Evolutionary conservation across 805 yeast genomes (phyloP).

Genomic region (Saccharomycopsis sp.): DNA sequence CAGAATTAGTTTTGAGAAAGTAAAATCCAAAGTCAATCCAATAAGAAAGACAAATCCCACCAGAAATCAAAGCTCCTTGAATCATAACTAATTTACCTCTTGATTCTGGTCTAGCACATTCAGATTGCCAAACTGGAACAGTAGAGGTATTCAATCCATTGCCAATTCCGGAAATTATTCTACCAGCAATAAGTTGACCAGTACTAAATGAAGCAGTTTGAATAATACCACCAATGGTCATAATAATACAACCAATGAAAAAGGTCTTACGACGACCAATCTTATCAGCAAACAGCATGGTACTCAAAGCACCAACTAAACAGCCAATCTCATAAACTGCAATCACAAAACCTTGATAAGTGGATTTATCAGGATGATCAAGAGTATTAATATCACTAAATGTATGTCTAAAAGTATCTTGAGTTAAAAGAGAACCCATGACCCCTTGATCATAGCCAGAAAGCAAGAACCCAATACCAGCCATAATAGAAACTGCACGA

Average conservation of each 20-base stretch:
- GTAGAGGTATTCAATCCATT: conserved; percentile 59
- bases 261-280: conserved; percentile 55
- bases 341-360: conserved; percentile 56
- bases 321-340: conserved; percentile 63
- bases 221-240: conserved; percentile 50
- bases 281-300: conserved; percentile 43
- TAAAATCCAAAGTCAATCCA: conserved; percentile 63
- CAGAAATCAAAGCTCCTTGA: conserved; percentile 68
- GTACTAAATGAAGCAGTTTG: conserved; percentile 35
- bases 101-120: conserved; percentile 43
- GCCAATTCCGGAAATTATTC: conserved; percentile 54
- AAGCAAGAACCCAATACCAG: conserved; percentile 15
- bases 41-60: conserved; percentile 60
- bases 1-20: conserved; percentile 43
- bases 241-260: conserved; percentile 38
- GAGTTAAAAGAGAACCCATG: conserved; percentile 53
- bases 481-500: conserved; percentile 9
- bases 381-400: conserved; percentile 44
- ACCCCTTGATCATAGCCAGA: conserved; percentile 74
- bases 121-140: conserved; percentile 58
- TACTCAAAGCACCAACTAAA: conserved; percentile 57
- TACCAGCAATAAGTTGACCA: conserved; percentile 47
- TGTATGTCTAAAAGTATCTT: conserved; percentile 50
- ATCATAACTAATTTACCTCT: conserved; percentile 60
- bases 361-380: conserved; percentile 59